Evolutionary conservation across 225 moss, liverwort and hornwort genomes (phyloP), one percentile per base, ranked within the genome.

Genomic region (Pseudisothecium myosuroides): DNA sequence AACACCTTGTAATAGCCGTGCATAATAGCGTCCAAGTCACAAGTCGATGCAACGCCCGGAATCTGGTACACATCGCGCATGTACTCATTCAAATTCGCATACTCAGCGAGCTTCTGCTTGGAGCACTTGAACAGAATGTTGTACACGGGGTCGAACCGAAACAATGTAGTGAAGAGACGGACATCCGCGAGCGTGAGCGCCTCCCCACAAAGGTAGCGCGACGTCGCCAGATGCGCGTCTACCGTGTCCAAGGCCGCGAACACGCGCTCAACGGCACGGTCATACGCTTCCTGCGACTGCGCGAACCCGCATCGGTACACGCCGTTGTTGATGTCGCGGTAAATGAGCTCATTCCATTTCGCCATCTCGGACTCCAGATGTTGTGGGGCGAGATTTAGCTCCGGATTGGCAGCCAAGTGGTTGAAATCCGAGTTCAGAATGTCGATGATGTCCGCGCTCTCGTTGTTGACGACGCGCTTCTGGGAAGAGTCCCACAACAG

Each of bases 271-370:
- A 96, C 96, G 26, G 99, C 99, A 28, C 84, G 79, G 39, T 97
- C 85, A 39, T 99, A 97, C 9, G 99, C 96, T 34, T 90, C 90
- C 89, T 99, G 99, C 15, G 96, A 91, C 91, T 99, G 99, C 17
- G 99, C 97, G 83, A 99, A 99, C 27, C 99, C 99, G 90, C 99
- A 99, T 82, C 96, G 93, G 87, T 99, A 99, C 11, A 97, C 99
- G 17, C 99, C 99, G 87, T 99, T 99, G 92, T 99, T 99, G 88
- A 99, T 94, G 18, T 92, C 92, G 10, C 88, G 67, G 88, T 99
- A 99, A 55, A 97, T 96, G 65, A 93, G 59, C 31, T 95, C 91
- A 79, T 97, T 97, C 97, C 97, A 99, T 36, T 88, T 63, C 47
- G 92, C 93, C 22, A 99, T 97, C 31, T 99, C 95, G 41, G 65